phyloP scores from a whole-genome alignment of 345 rosid species.

The Populus nigra region DNA sequence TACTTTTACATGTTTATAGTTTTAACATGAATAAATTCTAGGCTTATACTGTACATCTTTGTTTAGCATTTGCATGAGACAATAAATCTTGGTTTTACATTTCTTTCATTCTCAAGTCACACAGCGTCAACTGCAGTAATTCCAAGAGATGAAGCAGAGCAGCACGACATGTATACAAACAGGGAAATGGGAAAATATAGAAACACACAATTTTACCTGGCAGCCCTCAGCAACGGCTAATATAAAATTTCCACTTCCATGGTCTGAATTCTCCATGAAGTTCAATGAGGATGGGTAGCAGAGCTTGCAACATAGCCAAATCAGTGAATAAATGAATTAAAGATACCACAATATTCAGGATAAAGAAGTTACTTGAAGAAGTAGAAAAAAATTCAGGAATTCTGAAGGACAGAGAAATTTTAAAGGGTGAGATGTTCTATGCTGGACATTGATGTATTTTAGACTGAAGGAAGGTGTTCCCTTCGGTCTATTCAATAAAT shows the following conservation, averaged over 20 bases:
- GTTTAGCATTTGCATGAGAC: too few relatives aligned
- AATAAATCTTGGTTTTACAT: not conserved
- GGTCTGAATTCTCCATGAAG: conserved; percentile 42
- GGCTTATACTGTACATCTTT: too few relatives aligned
- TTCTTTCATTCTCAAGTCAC: conserved; percentile 71
- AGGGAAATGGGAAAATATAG: not conserved
- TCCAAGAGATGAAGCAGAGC: conserved; percentile 16
- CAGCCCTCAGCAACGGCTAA: conserved; percentile 62
- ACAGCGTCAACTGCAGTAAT: conserved; percentile 48
- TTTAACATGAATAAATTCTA: too few relatives aligned
- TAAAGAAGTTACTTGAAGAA: not conserved
- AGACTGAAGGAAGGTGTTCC: not conserved
- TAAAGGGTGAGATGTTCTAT: not conserved
- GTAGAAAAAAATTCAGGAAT: not conserved
- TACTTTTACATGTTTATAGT: too few relatives aligned
- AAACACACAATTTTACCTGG: conserved; percentile 40
- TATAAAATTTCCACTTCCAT: conserved; percentile 42
- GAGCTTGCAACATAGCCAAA: conserved; percentile 40
- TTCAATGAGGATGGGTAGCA: conserved; percentile 63
- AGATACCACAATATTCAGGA: not conserved
- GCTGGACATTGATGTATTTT: not conserved
- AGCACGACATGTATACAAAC: not conserved
- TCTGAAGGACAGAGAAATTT: not conserved
- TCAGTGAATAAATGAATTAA: not conserved
- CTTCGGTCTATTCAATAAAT: not conserved